Evolutionary conservation across 1,284 basidiomycete genomes (phyloP).

Genomic region (Irpex rosettiformis): DNA sequence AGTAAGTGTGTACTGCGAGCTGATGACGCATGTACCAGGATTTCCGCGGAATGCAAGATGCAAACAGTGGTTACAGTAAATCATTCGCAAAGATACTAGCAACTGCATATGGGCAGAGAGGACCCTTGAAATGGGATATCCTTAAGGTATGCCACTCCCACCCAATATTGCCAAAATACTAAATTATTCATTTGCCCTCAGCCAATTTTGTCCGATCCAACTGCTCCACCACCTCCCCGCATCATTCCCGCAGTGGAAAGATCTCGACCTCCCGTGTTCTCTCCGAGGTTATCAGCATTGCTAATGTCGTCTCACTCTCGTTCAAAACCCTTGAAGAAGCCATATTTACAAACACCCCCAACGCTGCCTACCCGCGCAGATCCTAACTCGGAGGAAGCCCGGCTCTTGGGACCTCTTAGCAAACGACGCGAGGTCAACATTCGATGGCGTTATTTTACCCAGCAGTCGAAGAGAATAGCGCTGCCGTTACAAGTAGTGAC

Average conservation of each 20-base stretch:
- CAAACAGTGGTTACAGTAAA: constrained; percentile 48
- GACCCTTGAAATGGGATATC: constrained; percentile 65
- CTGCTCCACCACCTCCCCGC: constrained; percentile 34
- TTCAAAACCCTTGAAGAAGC: constrained; percentile 36
- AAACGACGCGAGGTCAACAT: constrained; percentile 71
- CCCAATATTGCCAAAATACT: constrained; percentile 6
- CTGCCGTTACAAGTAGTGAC: constrained; percentile 53
- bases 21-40: constrained; percentile 43
- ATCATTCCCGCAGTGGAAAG: constrained; percentile 50
- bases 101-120: constrained; percentile 76
- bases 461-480: constrained; percentile 49
- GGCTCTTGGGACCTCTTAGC: constrained; percentile 60
- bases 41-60: constrained; percentile 49
- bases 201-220: constrained; percentile 52
- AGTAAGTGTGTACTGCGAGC: neutral
- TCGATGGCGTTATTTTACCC: constrained; percentile 61
- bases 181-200: constrained; percentile 25
- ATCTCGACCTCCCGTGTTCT: constrained; percentile 61
- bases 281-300: constrained; percentile 57
- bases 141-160: constrained; percentile 42
- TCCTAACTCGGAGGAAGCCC: constrained; percentile 54
- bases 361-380: constrained; percentile 54
- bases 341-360: constrained; percentile 46
- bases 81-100: constrained; percentile 64
- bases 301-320: constrained; percentile 51